phyloP scores from a whole-genome alignment of 176 grass and related monocot species.

The Typha latifolia region DNA sequence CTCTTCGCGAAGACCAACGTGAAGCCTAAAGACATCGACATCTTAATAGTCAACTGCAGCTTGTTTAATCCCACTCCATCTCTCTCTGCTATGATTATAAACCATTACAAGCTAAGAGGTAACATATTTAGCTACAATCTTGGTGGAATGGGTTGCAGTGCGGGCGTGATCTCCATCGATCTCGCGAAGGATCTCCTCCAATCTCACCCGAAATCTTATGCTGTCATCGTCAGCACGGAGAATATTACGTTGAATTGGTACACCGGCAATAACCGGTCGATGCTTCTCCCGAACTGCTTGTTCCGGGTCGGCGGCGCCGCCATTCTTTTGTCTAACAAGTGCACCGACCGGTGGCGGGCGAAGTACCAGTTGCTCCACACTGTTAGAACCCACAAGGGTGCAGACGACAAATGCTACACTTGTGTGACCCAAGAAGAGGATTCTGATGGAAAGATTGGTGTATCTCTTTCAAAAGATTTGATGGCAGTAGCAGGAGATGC shows the following conservation, averaged over 20 bases:
- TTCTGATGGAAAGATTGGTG: constrained; percentile 17
- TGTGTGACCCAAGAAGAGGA: constrained; percentile 37
- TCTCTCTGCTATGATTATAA: constrained; percentile 40
- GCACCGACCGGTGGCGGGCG: neutral
- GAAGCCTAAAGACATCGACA: constrained; percentile 29
- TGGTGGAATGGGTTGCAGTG: constrained; percentile 53
- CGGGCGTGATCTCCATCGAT: constrained; percentile 40
- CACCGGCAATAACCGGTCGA: constrained; percentile 42
- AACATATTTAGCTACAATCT: constrained; percentile 44
- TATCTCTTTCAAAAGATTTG: constrained; percentile 44
- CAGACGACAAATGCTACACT: constrained; percentile 38
- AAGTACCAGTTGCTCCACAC: constrained; percentile 73
- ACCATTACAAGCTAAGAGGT: constrained; percentile 37
- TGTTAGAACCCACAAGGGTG: constrained; percentile 47
- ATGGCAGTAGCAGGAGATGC: constrained; percentile 46
- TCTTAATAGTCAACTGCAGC: constrained; percentile 50
- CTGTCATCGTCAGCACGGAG: constrained; percentile 50
- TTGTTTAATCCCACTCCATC: constrained; percentile 48
- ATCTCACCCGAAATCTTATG: constrained; percentile 26
- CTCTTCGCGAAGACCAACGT: constrained; percentile 39
- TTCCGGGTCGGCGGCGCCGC: constrained; percentile 48
- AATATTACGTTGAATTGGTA: constrained; percentile 62
- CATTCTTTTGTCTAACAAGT: constrained; percentile 34
- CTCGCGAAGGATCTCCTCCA: constrained; percentile 47
- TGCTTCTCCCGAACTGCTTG: constrained; percentile 53